Conservation (phyloP, 1,284 basidiomycete genomes). For the Fistulina hepatica region DNA sequence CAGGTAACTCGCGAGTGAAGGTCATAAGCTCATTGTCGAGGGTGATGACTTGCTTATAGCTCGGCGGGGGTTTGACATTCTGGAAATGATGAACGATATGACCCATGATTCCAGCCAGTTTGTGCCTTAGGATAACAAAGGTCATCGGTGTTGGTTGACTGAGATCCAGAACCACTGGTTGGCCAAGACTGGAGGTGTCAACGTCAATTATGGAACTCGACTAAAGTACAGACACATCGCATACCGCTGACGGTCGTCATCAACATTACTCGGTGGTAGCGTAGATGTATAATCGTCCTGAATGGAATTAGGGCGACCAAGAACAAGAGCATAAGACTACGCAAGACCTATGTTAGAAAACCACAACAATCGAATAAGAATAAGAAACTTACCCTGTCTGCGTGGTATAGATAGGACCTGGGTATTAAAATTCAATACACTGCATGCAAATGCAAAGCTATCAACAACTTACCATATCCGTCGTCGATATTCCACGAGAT, state of each 20-base stretch:
- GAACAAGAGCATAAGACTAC: conserved; percentile 81
- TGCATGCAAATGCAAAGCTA: conserved; percentile 3
- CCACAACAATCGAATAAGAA: too few species aligned
- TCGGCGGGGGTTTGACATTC: conserved; percentile 70
- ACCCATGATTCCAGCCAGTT: conserved; percentile 78
- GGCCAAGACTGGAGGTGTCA: too few species aligned
- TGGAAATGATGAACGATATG: conserved; percentile 94
- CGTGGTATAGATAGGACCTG: conserved; percentile 88
- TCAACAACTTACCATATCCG: conserved; percentile 62
- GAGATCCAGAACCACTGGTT: too few species aligned
- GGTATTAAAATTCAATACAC: conserved; percentile 1
- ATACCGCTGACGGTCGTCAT: conserved; percentile 42
- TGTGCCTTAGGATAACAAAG: conserved; percentile 81
- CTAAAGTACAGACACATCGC: neutral
- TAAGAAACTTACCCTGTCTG: too few species aligned
- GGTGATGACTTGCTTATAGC: conserved; percentile 76
- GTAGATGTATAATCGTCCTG: conserved; percentile 82
- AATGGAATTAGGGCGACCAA: conserved; percentile 84
- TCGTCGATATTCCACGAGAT: conserved; percentile 80
- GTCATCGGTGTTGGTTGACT: conserved; percentile 75
- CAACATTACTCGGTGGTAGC: conserved; percentile 74
- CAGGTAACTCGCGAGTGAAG: conserved; percentile 69
- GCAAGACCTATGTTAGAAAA: too few species aligned
- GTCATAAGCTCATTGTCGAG: conserved; percentile 81
- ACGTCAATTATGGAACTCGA: too few species aligned